Conservation (phyloP, 768 basidiomycete species). For the Mycena amicta region DNA sequence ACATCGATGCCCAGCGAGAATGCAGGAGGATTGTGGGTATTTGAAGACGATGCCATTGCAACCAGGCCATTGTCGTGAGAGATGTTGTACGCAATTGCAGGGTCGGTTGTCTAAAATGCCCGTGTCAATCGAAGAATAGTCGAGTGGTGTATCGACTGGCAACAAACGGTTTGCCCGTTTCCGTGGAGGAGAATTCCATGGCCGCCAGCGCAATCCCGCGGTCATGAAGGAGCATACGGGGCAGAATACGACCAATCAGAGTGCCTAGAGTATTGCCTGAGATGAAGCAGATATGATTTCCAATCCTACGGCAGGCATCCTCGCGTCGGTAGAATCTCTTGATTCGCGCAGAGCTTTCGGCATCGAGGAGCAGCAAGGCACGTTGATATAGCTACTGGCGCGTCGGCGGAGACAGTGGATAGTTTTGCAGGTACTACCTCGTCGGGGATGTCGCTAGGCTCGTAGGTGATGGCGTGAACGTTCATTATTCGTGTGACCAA, state of each 20-base stretch:
- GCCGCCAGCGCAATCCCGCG: constrained; percentile 50
- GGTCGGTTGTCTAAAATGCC: constrained; percentile 45
- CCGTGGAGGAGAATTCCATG: constrained; percentile 59
- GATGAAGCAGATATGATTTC: not conserved
- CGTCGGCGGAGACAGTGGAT: constrained; percentile 18
- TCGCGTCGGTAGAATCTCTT: constrained; percentile 68
- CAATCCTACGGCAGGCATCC: constrained; percentile 71
- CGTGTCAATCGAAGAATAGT: constrained; percentile 11
- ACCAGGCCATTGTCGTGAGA: constrained; percentile 79
- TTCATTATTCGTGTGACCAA: constrained; percentile 33
- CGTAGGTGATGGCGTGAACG: constrained; percentile 48
- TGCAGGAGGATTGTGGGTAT: constrained; percentile 46
- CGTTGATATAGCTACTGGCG: constrained; percentile 59
- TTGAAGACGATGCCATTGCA: constrained; percentile 63
- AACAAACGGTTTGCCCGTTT: constrained; percentile 76
- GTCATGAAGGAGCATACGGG: constrained; percentile 62
- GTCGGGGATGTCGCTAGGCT: constrained; percentile 40
- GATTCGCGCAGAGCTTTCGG: constrained; percentile 57
- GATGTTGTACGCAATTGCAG: constrained; percentile 77
- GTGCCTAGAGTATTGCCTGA: constrained; percentile 52
- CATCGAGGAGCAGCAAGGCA: constrained; percentile 61
- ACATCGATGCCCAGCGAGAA: constrained; percentile 78
- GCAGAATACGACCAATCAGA: constrained; percentile 75
- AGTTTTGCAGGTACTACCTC: constrained; percentile 11
- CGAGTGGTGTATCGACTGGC: constrained; percentile 40